These are phyloP conservation scores for Ceratobasidium theobromae DNA, from an alignment of 1,284 basidiomycete genomes.

Conservation along the genomic window DNA sequence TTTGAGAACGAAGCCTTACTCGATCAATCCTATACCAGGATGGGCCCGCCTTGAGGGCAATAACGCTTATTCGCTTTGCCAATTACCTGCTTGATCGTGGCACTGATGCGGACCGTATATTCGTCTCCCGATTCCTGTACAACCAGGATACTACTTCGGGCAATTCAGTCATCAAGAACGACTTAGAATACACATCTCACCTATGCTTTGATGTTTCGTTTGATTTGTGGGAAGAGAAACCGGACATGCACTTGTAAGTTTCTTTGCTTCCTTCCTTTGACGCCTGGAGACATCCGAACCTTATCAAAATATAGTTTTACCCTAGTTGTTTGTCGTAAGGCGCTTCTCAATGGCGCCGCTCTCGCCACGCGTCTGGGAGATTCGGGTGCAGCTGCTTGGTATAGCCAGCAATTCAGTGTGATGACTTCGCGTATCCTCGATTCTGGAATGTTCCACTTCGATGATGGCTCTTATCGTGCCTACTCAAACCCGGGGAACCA, in stretches of 20 bases:
- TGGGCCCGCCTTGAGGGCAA: slow-evolving; percentile 50
- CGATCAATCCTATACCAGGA: slow-evolving; percentile 41
- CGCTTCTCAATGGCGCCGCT: slow-evolving; percentile 44
- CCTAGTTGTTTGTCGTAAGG: slow-evolving; percentile 43
- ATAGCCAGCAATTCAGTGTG: slow-evolving; percentile 40
- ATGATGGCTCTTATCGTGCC: slow-evolving; percentile 40
- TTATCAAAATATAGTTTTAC: slow-evolving; percentile 41
- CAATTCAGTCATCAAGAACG: slow-evolving; percentile 47
- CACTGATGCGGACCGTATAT: slow-evolving; percentile 41
- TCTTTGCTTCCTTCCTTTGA: not conserved
- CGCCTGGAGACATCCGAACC: not conserved
- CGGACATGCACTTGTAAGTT: slow-evolving; percentile 46
- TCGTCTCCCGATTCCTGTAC: slow-evolving; percentile 45
- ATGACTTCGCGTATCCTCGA: slow-evolving; percentile 39
- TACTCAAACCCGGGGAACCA: slow-evolving; percentile 36
- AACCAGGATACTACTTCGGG: slow-evolving; percentile 39
- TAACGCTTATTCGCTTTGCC: slow-evolving; percentile 48
- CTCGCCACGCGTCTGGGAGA: slow-evolving; percentile 45
- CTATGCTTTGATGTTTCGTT: slow-evolving; percentile 44
- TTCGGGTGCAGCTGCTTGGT: slow-evolving; percentile 42
- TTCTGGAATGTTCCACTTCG: slow-evolving; percentile 43
- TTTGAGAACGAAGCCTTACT: not conserved
- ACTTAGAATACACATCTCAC: slow-evolving; percentile 49
- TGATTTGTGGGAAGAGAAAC: slow-evolving; percentile 46
- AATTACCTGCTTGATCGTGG: slow-evolving; percentile 45